phyloP scores from a whole-genome alignment of 768 basidiomycete species.

The Amanita thiersii region DNA sequence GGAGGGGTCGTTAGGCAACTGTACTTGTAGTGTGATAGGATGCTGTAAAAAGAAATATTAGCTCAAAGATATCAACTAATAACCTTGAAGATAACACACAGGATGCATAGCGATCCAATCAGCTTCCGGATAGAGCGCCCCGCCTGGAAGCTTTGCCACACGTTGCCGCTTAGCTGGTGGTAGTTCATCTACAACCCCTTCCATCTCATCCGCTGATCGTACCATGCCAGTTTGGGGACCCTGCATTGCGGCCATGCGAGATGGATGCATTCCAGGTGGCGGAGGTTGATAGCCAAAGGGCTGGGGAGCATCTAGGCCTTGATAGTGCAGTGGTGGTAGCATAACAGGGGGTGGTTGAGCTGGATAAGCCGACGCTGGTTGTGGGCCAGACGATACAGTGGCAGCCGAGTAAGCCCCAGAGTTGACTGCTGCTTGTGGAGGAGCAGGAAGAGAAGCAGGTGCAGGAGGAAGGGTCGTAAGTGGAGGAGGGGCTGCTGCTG shows the following conservation, averaged over 20 bases:
- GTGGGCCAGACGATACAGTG: constrained; percentile 85
- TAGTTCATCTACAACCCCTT: constrained; percentile 51
- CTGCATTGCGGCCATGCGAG: constrained; percentile 52
- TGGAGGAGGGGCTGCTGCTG: constrained; percentile 56
- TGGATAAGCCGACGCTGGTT: constrained; percentile 69
- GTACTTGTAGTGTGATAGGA: constrained; percentile 78
- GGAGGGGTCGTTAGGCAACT: constrained; percentile 72
- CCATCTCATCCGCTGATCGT: constrained; percentile 77
- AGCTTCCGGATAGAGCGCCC: constrained; percentile 74
- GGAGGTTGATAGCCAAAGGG: constrained; percentile 77
- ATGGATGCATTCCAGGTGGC: constrained; percentile 57
- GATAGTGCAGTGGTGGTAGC: constrained; percentile 81
- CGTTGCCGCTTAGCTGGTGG: constrained; percentile 85
- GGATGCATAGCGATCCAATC: constrained; percentile 93
- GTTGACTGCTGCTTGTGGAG: constrained; percentile 42
- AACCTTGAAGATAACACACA: constrained; percentile 27
- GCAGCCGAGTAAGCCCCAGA: constrained; percentile 67
- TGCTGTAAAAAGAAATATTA: constrained; percentile 35
- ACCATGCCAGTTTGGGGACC: constrained; percentile 61
- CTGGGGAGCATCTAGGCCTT: constrained; percentile 67
- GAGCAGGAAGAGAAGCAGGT: constrained; percentile 67
- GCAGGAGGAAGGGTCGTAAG: constrained; percentile 59
- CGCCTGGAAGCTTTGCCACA: constrained; percentile 79
- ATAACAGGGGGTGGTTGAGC: constrained; percentile 61
- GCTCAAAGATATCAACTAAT: background rate